phyloP scores from a whole-genome alignment of 805 yeast genomes.

The Wickerhamiella musiphila region DNA sequence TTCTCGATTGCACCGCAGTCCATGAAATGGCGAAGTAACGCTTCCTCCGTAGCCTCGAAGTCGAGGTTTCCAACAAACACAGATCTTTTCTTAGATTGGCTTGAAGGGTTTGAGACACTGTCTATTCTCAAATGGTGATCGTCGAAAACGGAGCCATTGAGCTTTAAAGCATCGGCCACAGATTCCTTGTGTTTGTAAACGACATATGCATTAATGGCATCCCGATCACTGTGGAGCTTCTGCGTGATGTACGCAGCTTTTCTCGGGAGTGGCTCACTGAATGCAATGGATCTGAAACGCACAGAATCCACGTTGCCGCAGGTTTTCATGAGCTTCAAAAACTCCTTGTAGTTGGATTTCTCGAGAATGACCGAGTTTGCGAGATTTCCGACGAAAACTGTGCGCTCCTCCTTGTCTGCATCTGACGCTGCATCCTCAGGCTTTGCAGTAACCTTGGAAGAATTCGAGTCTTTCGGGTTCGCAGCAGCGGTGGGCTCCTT shows the following conservation, averaged over 20 bases:
- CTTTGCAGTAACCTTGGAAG: slow-evolving; percentile 3
- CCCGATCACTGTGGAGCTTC: slow-evolving; percentile 57
- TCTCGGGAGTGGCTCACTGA: slow-evolving; percentile 74
- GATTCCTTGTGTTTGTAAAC: slow-evolving; percentile 44
- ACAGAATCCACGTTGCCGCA: slow-evolving; percentile 49
- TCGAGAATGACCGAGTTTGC: slow-evolving; percentile 45
- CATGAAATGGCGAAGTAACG: slow-evolving; percentile 66
- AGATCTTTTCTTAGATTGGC: slow-evolving; percentile 66
- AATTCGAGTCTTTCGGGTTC: slow-evolving; percentile 6
- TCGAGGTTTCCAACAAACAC: slow-evolving; percentile 88
- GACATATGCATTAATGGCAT: slow-evolving; percentile 73
- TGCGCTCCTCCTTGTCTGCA: slow-evolving; percentile 63
- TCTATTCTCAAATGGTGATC: slow-evolving; percentile 77
- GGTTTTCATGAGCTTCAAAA: slow-evolving; percentile 40
- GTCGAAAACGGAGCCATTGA: slow-evolving; percentile 54
- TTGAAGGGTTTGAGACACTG: slow-evolving; percentile 79
- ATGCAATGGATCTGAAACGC: slow-evolving; percentile 84
- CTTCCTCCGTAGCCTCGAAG: slow-evolving; percentile 83
- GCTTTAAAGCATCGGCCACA: slow-evolving; percentile 26
- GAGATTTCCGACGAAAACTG: slow-evolving; percentile 79
- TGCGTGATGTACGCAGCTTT: slow-evolving; percentile 79
- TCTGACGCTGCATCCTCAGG: slow-evolving; percentile 23
- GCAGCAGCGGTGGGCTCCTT: slow-evolving; percentile 9
- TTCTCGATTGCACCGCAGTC: slow-evolving; percentile 59
- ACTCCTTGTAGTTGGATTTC: slow-evolving; percentile 40